Percentiles rank a stretch among this genome's conserved stretches.
Conservation (phyloP, 768 basidiomycete species). For the Cyathus striatus region DNA sequence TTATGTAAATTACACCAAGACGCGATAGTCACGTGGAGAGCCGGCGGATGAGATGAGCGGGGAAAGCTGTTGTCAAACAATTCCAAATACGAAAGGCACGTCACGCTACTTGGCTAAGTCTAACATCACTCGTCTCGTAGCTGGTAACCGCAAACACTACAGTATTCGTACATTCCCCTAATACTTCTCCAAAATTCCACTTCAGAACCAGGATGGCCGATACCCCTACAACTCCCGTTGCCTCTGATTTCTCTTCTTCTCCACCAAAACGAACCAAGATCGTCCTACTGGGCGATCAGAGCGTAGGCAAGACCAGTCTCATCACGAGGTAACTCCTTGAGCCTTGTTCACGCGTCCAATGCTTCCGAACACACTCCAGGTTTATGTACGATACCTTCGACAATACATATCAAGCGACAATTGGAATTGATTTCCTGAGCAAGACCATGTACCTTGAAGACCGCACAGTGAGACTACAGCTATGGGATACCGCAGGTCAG, state of each 20-base stretch:
- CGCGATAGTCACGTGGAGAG: neutral
- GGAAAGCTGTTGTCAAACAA: neutral
- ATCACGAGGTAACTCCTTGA: conserved; percentile 77
- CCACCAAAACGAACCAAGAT: conserved; percentile 96
- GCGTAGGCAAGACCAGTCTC: conserved; percentile 96
- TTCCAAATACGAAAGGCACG: too few relatives aligned
- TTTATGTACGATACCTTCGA: conserved; percentile 99
- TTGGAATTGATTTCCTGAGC: conserved; percentile 98
- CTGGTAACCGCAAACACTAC: too few relatives aligned
- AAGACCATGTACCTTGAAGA: conserved; percentile 99
- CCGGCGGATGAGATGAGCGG: neutral
- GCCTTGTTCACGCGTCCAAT: conserved; percentile 5
- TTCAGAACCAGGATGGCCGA: conserved; percentile 26
- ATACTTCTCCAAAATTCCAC: too few relatives aligned
- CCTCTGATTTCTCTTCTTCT: conserved; percentile 81
- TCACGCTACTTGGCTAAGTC: too few relatives aligned
- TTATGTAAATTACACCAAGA: neutral
- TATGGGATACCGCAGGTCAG: conserved; percentile 99
- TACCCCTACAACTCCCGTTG: conserved; percentile 57
- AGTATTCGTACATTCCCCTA: too few relatives aligned
- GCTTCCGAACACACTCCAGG: conserved; percentile 32
- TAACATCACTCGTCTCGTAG: too few relatives aligned
- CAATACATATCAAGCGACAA: conserved; percentile 97
- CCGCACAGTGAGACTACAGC: conserved; percentile 91
- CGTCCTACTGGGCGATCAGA: conserved; percentile 93